Evolutionary conservation across 257 asterid species (phyloP).

Genomic region (Solanum microdontum): DNA sequence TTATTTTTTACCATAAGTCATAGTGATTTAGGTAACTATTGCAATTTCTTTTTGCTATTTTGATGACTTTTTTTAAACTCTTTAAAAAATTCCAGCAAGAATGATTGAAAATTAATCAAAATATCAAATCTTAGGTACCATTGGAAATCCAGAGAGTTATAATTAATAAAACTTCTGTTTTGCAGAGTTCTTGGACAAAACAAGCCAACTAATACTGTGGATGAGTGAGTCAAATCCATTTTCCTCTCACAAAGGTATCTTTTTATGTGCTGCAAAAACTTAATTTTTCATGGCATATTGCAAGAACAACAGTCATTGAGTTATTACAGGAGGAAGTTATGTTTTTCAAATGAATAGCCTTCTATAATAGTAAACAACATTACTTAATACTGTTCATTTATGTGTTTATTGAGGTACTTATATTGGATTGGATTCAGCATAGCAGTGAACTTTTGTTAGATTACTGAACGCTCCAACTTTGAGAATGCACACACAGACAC

Average conservation of each 20-base stretch:
- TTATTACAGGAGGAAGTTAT: neutral
- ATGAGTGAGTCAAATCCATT: constrained; percentile 13
- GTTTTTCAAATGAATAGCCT: neutral
- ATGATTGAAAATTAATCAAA: too few relatives aligned
- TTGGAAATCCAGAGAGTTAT: too few relatives aligned
- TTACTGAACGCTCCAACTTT: neutral
- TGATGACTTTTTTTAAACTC: too few relatives aligned
- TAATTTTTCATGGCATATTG: neutral
- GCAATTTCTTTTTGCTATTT: too few relatives aligned
- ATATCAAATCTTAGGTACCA: too few relatives aligned
- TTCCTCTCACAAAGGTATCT: neutral
- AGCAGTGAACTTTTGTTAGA: neutral
- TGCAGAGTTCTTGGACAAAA: neutral
- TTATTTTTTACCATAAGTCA: too few relatives aligned
- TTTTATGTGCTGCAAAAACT: neutral
- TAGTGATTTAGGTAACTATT: too few relatives aligned
- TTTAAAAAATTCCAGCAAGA: too few relatives aligned
- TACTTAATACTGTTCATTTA: neutral
- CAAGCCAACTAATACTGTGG: constrained; percentile 31
- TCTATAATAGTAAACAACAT: neutral
- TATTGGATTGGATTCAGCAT: neutral
- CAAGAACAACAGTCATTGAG: neutral
- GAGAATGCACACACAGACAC: neutral
- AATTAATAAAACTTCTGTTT: too few relatives aligned
- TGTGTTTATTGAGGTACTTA: neutral